Evolutionary conservation across 176 grass and related monocot genomes (phyloP).

Genomic region (Microstegium vimineum): DNA sequence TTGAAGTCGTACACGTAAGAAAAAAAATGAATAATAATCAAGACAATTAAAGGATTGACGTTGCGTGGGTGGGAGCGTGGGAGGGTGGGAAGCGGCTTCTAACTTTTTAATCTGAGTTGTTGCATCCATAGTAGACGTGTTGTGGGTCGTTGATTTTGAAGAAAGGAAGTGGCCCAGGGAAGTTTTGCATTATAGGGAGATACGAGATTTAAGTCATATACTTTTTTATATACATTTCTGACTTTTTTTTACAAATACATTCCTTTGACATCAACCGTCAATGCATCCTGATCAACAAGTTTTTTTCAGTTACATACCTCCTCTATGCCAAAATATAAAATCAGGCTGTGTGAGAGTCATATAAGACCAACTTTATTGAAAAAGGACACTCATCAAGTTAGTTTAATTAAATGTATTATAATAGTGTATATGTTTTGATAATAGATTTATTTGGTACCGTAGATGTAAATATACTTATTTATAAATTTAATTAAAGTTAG

Average conservation of each 20-base stretch:
- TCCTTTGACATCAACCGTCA: neutral
- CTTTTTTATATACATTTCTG: no score
- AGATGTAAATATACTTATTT: neutral
- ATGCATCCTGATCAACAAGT: neutral
- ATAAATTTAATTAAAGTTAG: neutral
- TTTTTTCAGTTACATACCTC: neutral
- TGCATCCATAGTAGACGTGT: no score
- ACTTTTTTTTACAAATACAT: neutral
- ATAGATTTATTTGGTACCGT: neutral
- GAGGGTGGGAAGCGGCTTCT: no score
- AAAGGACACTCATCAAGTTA: neutral
- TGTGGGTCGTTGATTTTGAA: no score
- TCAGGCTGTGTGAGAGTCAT: neutral
- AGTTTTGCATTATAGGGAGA: no score
- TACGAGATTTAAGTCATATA: neutral
- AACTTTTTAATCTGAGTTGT: no score
- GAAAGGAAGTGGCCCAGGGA: no score
- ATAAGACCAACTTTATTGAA: neutral
- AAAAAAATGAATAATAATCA: no score
- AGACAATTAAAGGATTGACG: no score
- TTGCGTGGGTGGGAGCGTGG: no score
- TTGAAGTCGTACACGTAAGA: no score
- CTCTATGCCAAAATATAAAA: neutral
- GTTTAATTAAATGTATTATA: neutral
- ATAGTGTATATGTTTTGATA: neutral